Conservation (phyloP, 768 basidiomycete genomes). For the Lactarius sp. region DNA sequence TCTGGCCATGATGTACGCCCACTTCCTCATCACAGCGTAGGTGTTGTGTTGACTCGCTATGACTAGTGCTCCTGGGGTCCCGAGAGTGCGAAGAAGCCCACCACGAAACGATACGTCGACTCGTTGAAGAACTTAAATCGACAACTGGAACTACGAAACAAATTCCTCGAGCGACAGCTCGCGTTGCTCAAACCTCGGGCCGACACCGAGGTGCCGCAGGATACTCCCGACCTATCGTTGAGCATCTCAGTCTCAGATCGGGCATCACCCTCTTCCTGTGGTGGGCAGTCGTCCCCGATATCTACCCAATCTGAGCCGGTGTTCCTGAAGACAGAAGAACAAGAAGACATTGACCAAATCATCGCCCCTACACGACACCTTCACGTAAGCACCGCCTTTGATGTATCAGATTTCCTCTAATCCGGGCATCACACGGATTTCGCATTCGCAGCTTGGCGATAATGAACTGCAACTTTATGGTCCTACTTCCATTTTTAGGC, state of each 20-base stretch:
- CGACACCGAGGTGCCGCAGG: slow-evolving; percentile 15
- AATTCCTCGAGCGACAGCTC: slow-evolving; percentile 29
- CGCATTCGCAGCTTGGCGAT: slow-evolving; percentile 25
- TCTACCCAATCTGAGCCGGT: slow-evolving; percentile 16
- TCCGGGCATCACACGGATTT: not conserved
- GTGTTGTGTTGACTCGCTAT: not conserved
- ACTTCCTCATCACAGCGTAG: not conserved
- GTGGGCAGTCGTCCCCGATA: slow-evolving; percentile 16
- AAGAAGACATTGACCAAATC: slow-evolving; percentile 21
- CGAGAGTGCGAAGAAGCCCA: slow-evolving; percentile 34
- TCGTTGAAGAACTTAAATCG: slow-evolving; percentile 31
- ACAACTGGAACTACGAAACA: slow-evolving; percentile 29
- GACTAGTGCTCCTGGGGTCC: slow-evolving; percentile 34
- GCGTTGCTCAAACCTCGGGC: slow-evolving; percentile 15
- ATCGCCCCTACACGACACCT: slow-evolving; percentile 16
- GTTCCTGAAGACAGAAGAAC: slow-evolving; percentile 18
- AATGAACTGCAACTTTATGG: slow-evolving; percentile 32
- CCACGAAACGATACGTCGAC: slow-evolving; percentile 34
- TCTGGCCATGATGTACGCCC: slow-evolving; percentile 28
- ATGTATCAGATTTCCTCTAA: slow-evolving; percentile 15
- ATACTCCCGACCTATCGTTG: slow-evolving; percentile 9
- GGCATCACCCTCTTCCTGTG: slow-evolving; percentile 18
- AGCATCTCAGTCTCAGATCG: slow-evolving; percentile 16
- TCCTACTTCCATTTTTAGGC: slow-evolving; percentile 32
- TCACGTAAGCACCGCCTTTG: slow-evolving; percentile 23